phyloP scores from a whole-genome alignment of 768 basidiomycete species.

The Trametes elegans region DNA sequence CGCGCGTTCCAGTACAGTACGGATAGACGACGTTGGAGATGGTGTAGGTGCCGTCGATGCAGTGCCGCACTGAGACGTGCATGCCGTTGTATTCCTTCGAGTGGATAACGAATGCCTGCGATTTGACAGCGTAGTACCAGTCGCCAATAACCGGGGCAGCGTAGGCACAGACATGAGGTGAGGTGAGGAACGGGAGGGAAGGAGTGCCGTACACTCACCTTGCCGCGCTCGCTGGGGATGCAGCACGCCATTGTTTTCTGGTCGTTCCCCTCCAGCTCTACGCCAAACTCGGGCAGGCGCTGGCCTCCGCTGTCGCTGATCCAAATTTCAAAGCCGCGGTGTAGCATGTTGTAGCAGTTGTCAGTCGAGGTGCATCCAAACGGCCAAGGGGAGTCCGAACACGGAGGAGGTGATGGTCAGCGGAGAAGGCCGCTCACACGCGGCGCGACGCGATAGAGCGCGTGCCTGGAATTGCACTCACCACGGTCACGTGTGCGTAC shows the following conservation, averaged over 20 bases:
- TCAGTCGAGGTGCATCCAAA: no score
- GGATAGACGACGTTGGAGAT: background rate
- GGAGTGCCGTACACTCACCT: background rate
- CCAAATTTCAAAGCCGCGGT: conserved; percentile 8
- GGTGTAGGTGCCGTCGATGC: background rate
- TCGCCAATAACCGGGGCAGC: no score
- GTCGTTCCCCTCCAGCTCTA: conserved; percentile 1
- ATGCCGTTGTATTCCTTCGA: background rate
- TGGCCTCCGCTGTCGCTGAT: conserved; percentile 1
- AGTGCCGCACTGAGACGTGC: no score
- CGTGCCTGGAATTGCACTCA: no score
- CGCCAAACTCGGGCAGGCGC: conserved; percentile 1
- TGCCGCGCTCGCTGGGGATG: conserved; percentile 15
- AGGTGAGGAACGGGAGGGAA: background rate
- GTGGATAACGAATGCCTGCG: background rate
- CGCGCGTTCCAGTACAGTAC: background rate
- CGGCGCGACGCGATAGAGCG: no score
- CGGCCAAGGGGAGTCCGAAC: no score
- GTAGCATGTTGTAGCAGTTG: no score
- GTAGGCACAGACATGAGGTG: no score
- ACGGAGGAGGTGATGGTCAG: no score
- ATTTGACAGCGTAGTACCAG: no score
- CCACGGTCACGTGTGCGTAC: no score
- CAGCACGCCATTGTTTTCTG: conserved; percentile 10
- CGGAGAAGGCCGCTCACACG: no score